Conservation (phyloP, 805 yeast species). For the Candida mattraensis region DNA sequence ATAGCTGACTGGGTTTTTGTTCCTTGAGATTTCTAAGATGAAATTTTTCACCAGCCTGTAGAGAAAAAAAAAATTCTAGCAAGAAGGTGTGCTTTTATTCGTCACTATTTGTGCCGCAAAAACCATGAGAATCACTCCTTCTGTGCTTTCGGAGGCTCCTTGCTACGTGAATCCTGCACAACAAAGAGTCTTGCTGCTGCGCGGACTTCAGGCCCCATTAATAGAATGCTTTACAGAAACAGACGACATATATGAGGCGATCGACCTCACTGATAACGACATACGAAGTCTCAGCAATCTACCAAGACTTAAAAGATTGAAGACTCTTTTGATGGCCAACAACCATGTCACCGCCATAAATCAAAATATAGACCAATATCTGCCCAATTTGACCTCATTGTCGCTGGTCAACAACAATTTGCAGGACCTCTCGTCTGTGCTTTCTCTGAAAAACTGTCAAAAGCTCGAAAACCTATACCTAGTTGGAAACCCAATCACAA, state of each 20-base stretch:
- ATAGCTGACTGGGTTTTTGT: neutral
- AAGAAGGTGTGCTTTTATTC: neutral
- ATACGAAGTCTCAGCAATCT: constrained; percentile 53
- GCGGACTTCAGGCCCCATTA: constrained; percentile 40
- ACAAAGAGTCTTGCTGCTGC: constrained; percentile 41
- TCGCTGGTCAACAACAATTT: constrained; percentile 54
- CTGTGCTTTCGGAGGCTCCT: constrained; percentile 49
- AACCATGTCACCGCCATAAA: constrained; percentile 54
- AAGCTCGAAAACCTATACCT: constrained; percentile 52
- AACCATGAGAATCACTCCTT: constrained; percentile 57
- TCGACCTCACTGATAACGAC: constrained; percentile 79
- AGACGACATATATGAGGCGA: constrained; percentile 45
- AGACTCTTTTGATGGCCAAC: constrained; percentile 58
- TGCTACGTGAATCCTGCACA: constrained; percentile 47
- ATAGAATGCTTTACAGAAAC: constrained; percentile 44
- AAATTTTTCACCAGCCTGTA: too few species aligned
- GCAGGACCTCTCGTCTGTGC: constrained; percentile 41
- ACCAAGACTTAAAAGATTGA: constrained; percentile 44
- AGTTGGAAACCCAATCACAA: constrained; percentile 57
- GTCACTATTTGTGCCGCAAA: too few species aligned
- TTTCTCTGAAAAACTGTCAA: constrained; percentile 34
- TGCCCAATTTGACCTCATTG: constrained; percentile 51
- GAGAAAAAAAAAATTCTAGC: constrained; percentile 2
- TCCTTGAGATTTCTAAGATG: neutral
- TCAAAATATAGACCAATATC: constrained; percentile 30